Evolutionary conservation across 768 basidiomycete genomes (phyloP).

Genomic region (Paxillus involutus): DNA sequence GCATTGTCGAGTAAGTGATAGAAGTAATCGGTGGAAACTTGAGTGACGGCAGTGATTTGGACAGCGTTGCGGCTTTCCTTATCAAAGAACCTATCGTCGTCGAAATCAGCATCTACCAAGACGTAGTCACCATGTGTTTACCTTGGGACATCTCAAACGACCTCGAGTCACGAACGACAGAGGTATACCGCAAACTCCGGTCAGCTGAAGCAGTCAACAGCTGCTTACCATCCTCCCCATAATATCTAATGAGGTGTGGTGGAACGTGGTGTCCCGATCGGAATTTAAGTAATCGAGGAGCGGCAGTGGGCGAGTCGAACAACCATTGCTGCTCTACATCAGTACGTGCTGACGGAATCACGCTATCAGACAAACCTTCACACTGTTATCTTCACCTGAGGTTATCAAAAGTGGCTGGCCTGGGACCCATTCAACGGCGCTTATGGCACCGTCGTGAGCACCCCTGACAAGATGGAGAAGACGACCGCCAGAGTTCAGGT

Average conservation of each 20-base stretch:
- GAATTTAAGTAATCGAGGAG: constrained; percentile 87
- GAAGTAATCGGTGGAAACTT: constrained; percentile 83
- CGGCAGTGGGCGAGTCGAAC: constrained; percentile 85
- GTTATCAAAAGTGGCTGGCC: constrained; percentile 90
- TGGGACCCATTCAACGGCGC: constrained; percentile 86
- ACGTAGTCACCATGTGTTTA: constrained; percentile 22
- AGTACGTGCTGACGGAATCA: neutral
- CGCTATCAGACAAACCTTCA: constrained; percentile 62
- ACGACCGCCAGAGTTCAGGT: constrained; percentile 78
- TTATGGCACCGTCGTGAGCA: constrained; percentile 86
- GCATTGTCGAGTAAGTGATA: constrained; percentile 73
- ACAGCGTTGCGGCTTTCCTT: constrained; percentile 76
- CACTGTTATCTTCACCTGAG: constrained; percentile 90
- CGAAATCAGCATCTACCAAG: constrained; percentile 2
- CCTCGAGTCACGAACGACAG: constrained; percentile 91
- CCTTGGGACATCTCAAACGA: constrained; percentile 96
- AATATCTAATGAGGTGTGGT: constrained; percentile 90
- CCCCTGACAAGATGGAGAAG: constrained; percentile 83
- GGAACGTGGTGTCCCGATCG: constrained; percentile 91
- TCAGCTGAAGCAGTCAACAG: constrained; percentile 88
- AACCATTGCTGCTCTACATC: constrained; percentile 82
- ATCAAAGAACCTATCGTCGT: constrained; percentile 66
- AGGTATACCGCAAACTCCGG: constrained; percentile 84
- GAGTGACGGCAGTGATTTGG: constrained; percentile 75
- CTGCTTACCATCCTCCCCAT: constrained; percentile 97